Percentiles rank a stretch among this genome's conserved stretches.
These are phyloP conservation scores for Hortiboletus flavorubellus DNA, from an alignment of 768 basidiomycete species.

Conservation along the genomic window DNA sequence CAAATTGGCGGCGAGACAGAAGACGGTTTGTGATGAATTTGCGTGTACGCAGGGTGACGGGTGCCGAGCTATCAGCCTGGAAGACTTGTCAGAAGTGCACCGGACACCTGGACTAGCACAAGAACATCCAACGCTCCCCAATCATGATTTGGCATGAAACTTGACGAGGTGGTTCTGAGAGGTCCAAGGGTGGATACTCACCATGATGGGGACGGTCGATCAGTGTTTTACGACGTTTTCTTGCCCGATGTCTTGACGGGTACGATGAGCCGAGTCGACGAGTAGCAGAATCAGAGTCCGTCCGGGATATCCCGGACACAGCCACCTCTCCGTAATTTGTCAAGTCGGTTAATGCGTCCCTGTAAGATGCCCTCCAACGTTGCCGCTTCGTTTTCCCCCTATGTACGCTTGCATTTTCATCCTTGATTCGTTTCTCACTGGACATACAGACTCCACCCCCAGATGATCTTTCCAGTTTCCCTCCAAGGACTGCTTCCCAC, in stretches of 20 bases:
- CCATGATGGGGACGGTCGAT: conserved; percentile 32
- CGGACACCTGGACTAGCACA: conserved; percentile 19
- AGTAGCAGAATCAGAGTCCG: conserved; percentile 27
- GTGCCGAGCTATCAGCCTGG: conserved; percentile 75
- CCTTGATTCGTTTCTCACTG: neutral
- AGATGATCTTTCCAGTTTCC: conserved; percentile 42
- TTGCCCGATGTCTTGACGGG: conserved; percentile 29
- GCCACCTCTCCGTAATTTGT: conserved; percentile 24
- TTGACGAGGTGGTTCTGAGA: neutral
- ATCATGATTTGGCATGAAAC: conserved; percentile 7
- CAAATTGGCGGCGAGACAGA: conserved; percentile 91
- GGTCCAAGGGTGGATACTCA: conserved; percentile 27
- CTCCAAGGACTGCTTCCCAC: conserved; percentile 20
- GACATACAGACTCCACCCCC: conserved; percentile 52
- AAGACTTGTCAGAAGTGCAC: conserved; percentile 16
- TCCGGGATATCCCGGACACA: conserved; percentile 44
- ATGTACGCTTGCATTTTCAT: conserved; percentile 37
- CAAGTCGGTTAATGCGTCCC: neutral
- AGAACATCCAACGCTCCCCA: conserved; percentile 27
- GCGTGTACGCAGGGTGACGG: conserved; percentile 94
- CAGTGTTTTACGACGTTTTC: conserved; percentile 20
- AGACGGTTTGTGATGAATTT: conserved; percentile 99
- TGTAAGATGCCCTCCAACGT: conserved; percentile 4
- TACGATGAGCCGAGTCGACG: conserved; percentile 7
- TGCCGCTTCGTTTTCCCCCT: conserved; percentile 55